A percentile compares a stretch with the other conserved stretches of the same genome.
These are phyloP conservation scores for Adansonia grandidieri DNA, from an alignment of 441 rosid species.

Conservation along the genomic window DNA sequence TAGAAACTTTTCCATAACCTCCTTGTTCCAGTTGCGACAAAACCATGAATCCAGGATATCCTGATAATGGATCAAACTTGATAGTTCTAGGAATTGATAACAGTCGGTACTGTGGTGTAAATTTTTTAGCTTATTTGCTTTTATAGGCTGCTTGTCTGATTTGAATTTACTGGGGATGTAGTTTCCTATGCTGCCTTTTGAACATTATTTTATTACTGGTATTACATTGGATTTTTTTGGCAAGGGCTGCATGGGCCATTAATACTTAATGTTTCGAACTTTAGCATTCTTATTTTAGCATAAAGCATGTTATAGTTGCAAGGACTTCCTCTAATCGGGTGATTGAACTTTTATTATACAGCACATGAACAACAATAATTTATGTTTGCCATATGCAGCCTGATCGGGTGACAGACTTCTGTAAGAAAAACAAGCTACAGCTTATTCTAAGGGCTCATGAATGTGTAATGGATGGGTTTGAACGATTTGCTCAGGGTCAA, in stretches of 20 bases:
- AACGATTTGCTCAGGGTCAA: constrained; percentile 99
- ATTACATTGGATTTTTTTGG: too few species aligned
- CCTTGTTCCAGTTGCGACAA: background rate
- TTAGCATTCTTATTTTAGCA: background rate
- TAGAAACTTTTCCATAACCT: background rate
- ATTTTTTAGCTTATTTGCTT: background rate
- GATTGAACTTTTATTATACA: background rate
- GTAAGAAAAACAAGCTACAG: constrained; percentile 92
- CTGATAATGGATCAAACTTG: background rate
- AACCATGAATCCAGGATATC: background rate
- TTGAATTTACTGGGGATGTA: background rate
- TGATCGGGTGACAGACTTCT: constrained; percentile 93
- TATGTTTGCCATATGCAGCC: constrained; percentile 61
- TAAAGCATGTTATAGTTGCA: background rate
- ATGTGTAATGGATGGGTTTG: constrained; percentile 99
- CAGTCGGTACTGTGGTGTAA: background rate
- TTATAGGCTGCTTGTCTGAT: background rate
- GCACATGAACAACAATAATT: background rate
- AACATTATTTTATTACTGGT: too few species aligned
- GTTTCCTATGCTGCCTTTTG: too few species aligned
- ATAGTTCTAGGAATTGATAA: background rate
- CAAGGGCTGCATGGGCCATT: too few species aligned
- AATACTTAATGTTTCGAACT: background rate
- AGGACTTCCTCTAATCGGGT: background rate
- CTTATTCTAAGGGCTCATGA: constrained; percentile 96